These are phyloP conservation scores for Gossypium mustelinum DNA, from an alignment of 345 rosid species.

Conservation along the genomic window DNA sequence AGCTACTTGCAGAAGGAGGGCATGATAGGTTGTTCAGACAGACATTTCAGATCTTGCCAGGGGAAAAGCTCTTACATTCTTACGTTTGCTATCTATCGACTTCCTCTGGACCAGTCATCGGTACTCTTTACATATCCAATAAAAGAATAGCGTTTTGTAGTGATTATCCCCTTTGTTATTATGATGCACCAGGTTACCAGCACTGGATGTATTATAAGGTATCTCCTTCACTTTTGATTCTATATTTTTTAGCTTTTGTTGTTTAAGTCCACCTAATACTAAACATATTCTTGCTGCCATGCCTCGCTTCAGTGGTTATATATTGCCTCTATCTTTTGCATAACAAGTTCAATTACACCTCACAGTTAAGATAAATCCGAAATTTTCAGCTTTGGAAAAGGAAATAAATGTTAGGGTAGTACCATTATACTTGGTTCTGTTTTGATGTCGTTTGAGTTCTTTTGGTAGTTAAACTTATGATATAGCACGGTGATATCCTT, in stretches of 20 bases:
- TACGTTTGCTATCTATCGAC: constrained; percentile 77
- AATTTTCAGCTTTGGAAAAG: background rate
- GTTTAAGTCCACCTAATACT: background rate
- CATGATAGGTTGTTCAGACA: constrained; percentile 61
- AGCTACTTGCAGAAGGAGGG: constrained; percentile 74
- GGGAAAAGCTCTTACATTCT: constrained; percentile 65
- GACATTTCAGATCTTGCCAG: constrained; percentile 42
- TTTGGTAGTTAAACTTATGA: background rate
- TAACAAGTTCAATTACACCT: too few relatives aligned
- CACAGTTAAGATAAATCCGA: background rate
- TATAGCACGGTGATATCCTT: background rate
- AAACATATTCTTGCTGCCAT: background rate
- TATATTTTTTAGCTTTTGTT: background rate
- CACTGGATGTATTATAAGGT: constrained; percentile 74
- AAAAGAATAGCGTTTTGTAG: constrained; percentile 61
- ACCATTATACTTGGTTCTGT: background rate
- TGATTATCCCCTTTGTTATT: constrained; percentile 50
- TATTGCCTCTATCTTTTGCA: too few relatives aligned
- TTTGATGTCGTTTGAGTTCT: background rate
- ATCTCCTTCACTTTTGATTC: constrained; percentile 3
- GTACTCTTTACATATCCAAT: constrained; percentile 65
- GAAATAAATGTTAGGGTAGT: background rate
- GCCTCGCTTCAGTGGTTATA: background rate
- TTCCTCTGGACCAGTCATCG: constrained; percentile 65
- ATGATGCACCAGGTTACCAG: constrained; percentile 45